phyloP scores from a whole-genome alignment of 306 rosid genomes.

The Citrullus colocynthis region DNA sequence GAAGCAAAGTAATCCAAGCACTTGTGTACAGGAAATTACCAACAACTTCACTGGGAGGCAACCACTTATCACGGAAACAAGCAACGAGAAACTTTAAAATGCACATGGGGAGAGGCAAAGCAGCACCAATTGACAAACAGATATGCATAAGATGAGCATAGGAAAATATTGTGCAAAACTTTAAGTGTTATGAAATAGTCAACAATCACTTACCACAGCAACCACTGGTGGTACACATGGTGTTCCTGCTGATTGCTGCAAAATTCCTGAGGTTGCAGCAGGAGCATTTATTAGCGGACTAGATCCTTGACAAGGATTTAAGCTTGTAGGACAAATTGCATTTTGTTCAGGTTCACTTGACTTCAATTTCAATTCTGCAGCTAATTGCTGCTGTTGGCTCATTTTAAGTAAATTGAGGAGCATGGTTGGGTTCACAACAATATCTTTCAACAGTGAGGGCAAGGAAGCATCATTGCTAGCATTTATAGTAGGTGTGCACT shows the following conservation, averaged over 20 bases:
- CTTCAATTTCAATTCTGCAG: slow-evolving; percentile 41
- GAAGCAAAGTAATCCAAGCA: background rate
- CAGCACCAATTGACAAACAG: background rate
- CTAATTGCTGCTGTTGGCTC: slow-evolving; percentile 42
- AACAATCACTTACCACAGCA: slow-evolving; percentile 42
- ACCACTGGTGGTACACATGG: slow-evolving; percentile 32
- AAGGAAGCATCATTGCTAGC: slow-evolving; percentile 26
- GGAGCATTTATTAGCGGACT: slow-evolving; percentile 36
- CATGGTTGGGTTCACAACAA: slow-evolving; percentile 72
- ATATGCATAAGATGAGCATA: background rate
- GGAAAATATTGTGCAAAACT: background rate
- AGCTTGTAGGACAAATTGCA: slow-evolving; percentile 8
- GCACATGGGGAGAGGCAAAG: background rate
- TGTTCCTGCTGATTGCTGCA: slow-evolving; percentile 44
- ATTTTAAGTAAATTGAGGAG: slow-evolving; percentile 40
- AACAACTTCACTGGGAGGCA: background rate
- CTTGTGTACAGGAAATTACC: background rate
- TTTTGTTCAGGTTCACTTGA: slow-evolving; percentile 31
- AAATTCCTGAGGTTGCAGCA: slow-evolving; percentile 26
- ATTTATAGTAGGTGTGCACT: slow-evolving; percentile 19
- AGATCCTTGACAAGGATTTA: slow-evolving; percentile 30
- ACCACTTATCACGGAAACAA: background rate
- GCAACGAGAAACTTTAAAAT: background rate
- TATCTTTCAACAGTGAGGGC: slow-evolving; percentile 50
- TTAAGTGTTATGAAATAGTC: background rate